Base-by-base conservation (phyloP, 2,329 filamentous ascomycete species). In the Ceratocystis diversiconidia region DNA sequence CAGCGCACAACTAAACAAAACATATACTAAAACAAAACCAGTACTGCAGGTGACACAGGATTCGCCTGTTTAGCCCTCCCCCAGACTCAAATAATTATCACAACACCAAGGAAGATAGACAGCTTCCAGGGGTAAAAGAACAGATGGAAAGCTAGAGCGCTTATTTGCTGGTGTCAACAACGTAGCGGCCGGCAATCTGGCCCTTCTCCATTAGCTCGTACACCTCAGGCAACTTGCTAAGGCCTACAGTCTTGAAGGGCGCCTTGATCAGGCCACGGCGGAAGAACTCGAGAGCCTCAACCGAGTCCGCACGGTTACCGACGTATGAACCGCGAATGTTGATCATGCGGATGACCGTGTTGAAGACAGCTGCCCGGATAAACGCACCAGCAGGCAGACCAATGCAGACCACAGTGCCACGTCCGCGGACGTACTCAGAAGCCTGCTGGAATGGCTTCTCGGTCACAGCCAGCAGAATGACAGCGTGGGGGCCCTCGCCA, bases 391-490 rank as follows among this genome's bases (percentile, higher is more conserved):
- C 87, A 4, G 92, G 92, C 30, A 96, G 80, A 72, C 92, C 92
- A 72, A 97, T 94, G 77, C 89, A 92, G 69, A 96, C 83, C 72
- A 96, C 88, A 48, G 84, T 82, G 67, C 92, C 92, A 68, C 85
- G 85, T 65, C 90, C 83, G 68, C 92, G 88, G 69, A 96, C 87
- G 76, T 96, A 96, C 76, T 83, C 86, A 61, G 89, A 85, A 52
- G 92, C 92, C 79, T 96, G 92, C 79, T 96, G 90, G 85, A 96
- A 96, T 64, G 92, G 92, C 80, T 87, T 90, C 82, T 96, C 92
- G 71, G 80, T 83, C 63, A 90, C 91, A 68, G 92, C 92, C 68
- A 96, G 84, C 57, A 96, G 81, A 70, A 96, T 80, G 68, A 92
- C 91, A 48, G 90, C 92, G 72, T 95, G 88, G 4, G 92, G 91